These are phyloP conservation scores for Zea luxurians DNA, from an alignment of 176 grass and related monocot genomes.

Conservation along the genomic window DNA sequence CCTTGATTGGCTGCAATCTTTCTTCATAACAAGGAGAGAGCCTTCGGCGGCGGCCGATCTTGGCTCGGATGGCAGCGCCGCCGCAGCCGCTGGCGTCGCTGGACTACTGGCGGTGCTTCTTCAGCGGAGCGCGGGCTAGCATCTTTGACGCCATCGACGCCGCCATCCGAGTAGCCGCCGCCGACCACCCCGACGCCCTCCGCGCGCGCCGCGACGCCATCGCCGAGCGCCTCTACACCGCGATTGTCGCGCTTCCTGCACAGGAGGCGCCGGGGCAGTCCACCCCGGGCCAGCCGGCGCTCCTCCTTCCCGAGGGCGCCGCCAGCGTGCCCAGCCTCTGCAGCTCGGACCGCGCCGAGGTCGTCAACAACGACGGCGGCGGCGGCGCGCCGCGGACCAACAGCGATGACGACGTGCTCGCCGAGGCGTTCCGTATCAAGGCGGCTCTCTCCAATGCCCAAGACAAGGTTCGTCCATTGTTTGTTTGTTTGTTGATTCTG, in stretches of 20 bases:
- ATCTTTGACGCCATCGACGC: constrained; percentile 65
- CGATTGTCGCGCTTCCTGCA: constrained; percentile 23
- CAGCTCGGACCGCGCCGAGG: constrained; percentile 56
- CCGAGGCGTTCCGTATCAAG: constrained; percentile 54
- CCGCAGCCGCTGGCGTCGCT: constrained; percentile 38
- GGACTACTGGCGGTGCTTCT: constrained; percentile 72
- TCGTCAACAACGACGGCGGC: constrained; percentile 39
- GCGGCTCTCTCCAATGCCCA: constrained; percentile 33
- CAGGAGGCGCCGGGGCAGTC: not conserved
- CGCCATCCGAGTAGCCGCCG: constrained; percentile 58
- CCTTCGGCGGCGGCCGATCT: constrained; percentile 21
- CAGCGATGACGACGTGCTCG: constrained; percentile 18
- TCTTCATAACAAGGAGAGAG: not conserved
- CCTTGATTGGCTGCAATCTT: constrained; percentile 9
- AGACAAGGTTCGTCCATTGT: constrained; percentile 36
- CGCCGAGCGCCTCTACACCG: constrained; percentile 57
- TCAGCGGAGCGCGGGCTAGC: constrained; percentile 45
- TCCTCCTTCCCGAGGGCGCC: constrained; percentile 29
- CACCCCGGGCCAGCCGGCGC: not conserved
- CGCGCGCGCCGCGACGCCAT: constrained; percentile 56
- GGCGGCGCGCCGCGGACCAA: not conserved
- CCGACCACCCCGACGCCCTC: constrained; percentile 51
- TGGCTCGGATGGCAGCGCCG: constrained; percentile 30
- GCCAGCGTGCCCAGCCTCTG: constrained; percentile 52
- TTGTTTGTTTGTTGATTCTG: not conserved